phyloP scores from a whole-genome alignment of 345 rosid genomes.

The Hibiscus syriacus region DNA sequence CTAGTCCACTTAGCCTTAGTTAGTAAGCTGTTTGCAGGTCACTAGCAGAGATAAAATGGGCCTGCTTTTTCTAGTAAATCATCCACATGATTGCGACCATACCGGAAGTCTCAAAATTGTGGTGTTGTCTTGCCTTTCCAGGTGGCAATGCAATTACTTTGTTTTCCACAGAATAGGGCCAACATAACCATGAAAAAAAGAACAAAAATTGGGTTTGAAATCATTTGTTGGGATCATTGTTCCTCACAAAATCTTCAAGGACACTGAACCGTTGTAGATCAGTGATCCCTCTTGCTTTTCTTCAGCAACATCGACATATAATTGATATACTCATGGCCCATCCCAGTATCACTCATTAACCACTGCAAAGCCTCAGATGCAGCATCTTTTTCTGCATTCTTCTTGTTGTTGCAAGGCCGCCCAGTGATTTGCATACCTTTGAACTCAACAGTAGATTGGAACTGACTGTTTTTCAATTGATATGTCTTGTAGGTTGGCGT shows the following conservation, averaged over 20 bases:
- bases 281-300: constrained; percentile 69
- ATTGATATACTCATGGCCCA: constrained; percentile 39
- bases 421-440: constrained; percentile 71
- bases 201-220: background rate
- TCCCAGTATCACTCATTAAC: constrained; percentile 51
- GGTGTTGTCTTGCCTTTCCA: background rate
- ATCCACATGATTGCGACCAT: background rate
- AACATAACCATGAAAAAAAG: constrained; percentile 1
- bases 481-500: constrained; percentile 67
- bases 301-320: constrained; percentile 67
- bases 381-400: constrained; percentile 92
- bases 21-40: background rate
- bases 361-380: constrained; percentile 85
- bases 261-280: constrained; percentile 6
- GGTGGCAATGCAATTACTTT: background rate
- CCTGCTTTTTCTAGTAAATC: background rate
- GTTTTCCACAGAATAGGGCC: background rate
- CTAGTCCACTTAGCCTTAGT: background rate
- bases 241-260: background rate
- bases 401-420: constrained; percentile 79
- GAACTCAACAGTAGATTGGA: constrained; percentile 65
- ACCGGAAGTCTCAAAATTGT: background rate
- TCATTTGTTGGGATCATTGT: background rate
- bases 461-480: constrained; percentile 67
- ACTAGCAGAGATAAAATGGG: background rate